Evolutionary conservation across 164 flowering plant genomes (phyloP).

Genomic region (Amborella trichopoda): DNA sequence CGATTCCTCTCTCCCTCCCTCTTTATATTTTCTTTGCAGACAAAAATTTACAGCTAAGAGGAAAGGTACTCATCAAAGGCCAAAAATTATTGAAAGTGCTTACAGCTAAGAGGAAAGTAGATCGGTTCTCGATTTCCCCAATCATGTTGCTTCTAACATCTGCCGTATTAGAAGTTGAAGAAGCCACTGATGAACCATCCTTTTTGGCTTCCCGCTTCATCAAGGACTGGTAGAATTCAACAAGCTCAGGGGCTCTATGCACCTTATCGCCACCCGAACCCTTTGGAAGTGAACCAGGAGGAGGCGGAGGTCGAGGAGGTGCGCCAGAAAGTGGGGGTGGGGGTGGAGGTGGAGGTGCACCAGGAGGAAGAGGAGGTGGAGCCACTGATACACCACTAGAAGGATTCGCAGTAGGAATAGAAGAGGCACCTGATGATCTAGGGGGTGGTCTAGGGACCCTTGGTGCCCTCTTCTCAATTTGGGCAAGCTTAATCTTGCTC

Average conservation of each 20-base stretch:
- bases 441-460: constrained; percentile 89
- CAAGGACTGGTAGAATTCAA: constrained; percentile 83
- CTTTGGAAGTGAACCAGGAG: constrained; percentile 59
- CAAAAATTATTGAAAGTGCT: too few species aligned
- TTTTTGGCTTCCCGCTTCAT: constrained; percentile 96
- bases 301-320: constrained; percentile 85
- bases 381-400: constrained; percentile 23
- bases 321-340: constrained; percentile 33
- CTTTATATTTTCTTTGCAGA: too few species aligned
- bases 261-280: constrained; percentile 71
- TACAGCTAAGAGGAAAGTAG: constrained; percentile 88
- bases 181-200: constrained; percentile 41
- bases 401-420: constrained; percentile 14
- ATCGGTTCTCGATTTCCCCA: constrained; percentile 91
- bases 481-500: constrained; percentile 58
- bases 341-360: constrained; percentile 9
- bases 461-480: constrained; percentile 80
- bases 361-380: constrained; percentile 48
- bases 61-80: too few species aligned
- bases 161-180: constrained; percentile 35
- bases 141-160: constrained; percentile 92
- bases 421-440: constrained; percentile 33
- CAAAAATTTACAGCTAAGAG: too few species aligned
- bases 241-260: constrained; percentile 94
- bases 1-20: too few species aligned